Evolutionary conservation across 768 basidiomycete genomes (phyloP).

Genomic region (Infundibulicybe gibba): DNA sequence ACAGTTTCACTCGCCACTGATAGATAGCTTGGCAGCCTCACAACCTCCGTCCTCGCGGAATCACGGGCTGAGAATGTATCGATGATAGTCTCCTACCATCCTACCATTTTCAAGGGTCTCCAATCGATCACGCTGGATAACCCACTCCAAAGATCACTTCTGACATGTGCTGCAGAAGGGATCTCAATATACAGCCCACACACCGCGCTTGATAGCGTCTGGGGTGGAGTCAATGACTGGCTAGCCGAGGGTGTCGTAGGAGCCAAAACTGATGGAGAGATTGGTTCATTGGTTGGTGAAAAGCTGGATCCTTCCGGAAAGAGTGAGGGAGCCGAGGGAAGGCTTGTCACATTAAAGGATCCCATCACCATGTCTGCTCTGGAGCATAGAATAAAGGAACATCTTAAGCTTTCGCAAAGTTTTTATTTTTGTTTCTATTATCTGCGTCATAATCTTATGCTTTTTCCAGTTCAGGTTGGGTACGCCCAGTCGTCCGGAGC

Average conservation of each 20-base stretch:
- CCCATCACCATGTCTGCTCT: conserved; percentile 58
- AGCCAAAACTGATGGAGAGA: conserved; percentile 27
- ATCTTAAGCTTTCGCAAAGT: conserved; percentile 62
- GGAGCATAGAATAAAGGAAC: conserved; percentile 64
- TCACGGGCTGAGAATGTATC: conserved; percentile 57
- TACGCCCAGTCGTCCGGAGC: conserved; percentile 29
- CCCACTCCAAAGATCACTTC: conserved; percentile 75
- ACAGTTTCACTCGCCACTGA: no score
- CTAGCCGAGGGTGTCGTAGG: conserved; percentile 55
- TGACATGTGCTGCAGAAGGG: conserved; percentile 77
- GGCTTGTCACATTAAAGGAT: conserved; percentile 59
- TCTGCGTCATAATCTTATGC: conserved; percentile 15
- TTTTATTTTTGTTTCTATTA: conserved; percentile 17
- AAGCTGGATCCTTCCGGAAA: conserved; percentile 32
- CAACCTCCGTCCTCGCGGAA: conserved; percentile 67
- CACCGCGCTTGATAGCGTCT: conserved; percentile 81
- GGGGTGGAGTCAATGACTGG: conserved; percentile 91
- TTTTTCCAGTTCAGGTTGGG: conserved; percentile 63
- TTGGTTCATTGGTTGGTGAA: conserved; percentile 34
- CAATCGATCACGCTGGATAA: conserved; percentile 73
- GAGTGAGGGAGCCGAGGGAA: conserved; percentile 59
- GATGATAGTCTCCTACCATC: conserved; percentile 81
- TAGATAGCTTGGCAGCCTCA: conserved; percentile 46
- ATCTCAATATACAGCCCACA: conserved; percentile 89
- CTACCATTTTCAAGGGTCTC: conserved; percentile 76